Evolutionary conservation across 225 moss, liverwort and hornwort species (phyloP), one percentile per base, ranked within the genome.

Genomic region (Ulota crispa): DNA sequence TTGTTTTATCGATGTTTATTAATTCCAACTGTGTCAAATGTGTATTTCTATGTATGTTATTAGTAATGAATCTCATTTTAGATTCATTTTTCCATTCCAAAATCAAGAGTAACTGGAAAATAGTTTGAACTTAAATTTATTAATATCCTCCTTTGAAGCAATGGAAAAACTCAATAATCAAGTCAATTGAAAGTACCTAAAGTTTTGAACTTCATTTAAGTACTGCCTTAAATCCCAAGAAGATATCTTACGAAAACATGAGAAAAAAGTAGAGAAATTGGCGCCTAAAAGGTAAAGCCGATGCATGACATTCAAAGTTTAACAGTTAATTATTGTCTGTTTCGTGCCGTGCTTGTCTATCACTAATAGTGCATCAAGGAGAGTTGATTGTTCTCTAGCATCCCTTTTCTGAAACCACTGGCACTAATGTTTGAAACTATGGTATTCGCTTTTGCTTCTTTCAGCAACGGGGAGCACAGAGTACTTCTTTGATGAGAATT

Each of bases 381-480:
- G 71, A 76, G 60, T 60, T 43, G 43, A 31, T 71, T 45, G 31
- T 59, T 79, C 52, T 66, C 50, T 50, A 39, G 34, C 13, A 64
- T 61, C 60, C 19, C 28, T 72, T 72, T 47, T 76, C 32, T 65
- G 14, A 60, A 60, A 56, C 61, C 27, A 39, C 36, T 76, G 14
- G 41, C 5, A 10, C 69, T 81, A 55, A 84, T 68, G 15, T 61
- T 63, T 32, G 20, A 16, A 55, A 86, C 37, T 20, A 64, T 37
- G 61, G 27, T 45, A 30, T 77, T 67, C 72, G 54, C 60, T 77
- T 78, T 32, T 23, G 70, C 72, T 34, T 66, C 15, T 75, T 82
- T 68, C 94, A 98, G 97, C 97, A 54, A 92, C 95, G 30, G 97
- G 97, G 73, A 98, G 97, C 85, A 98, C 97, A 2, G 95, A 98